These are phyloP conservation scores for Emergomyces pasteurianus DNA, from an alignment of 2,329 filamentous ascomycete genomes.

Conservation along the genomic window DNA sequence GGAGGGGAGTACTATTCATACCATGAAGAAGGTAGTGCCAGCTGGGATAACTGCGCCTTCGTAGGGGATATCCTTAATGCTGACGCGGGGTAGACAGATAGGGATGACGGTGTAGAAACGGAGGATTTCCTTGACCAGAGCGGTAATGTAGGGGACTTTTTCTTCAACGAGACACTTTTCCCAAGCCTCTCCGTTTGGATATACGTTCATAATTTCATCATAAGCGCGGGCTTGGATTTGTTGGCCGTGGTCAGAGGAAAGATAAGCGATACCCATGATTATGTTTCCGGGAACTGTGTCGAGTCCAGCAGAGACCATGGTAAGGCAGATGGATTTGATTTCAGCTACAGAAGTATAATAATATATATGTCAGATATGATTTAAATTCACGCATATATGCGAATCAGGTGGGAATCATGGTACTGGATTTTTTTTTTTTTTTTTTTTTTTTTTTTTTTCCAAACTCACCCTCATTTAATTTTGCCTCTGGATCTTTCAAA, in stretches of 20 bases:
- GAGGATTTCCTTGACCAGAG: slow-evolving; percentile 65
- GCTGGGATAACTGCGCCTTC: slow-evolving; percentile 56
- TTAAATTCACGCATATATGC: slow-evolving; percentile 19
- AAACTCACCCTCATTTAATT: slow-evolving; percentile 51
- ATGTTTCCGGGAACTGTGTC: slow-evolving; percentile 72
- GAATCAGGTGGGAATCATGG: background rate
- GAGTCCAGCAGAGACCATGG: slow-evolving; percentile 69
- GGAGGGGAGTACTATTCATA: slow-evolving; percentile 20
- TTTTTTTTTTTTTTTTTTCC: no score
- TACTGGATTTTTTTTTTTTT: background rate
- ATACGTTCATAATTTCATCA: slow-evolving; percentile 56
- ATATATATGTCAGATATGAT: slow-evolving; percentile 27
- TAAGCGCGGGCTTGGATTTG: slow-evolving; percentile 59
- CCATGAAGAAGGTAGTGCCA: slow-evolving; percentile 71
- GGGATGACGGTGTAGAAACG: slow-evolving; percentile 72
- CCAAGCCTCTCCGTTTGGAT: slow-evolving; percentile 67
- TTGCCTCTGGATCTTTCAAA: slow-evolving; percentile 56
- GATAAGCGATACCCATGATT: slow-evolving; percentile 66
- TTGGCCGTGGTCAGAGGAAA: slow-evolving; percentile 56
- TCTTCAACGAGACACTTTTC: slow-evolving; percentile 60
- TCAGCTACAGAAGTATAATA: slow-evolving; percentile 49
- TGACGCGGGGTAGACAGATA: slow-evolving; percentile 61
- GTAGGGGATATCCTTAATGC: slow-evolving; percentile 60
- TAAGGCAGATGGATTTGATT: slow-evolving; percentile 68
- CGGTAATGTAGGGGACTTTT: slow-evolving; percentile 64